These are phyloP conservation scores for Punctularia strigosozonata DNA, from an alignment of 768 basidiomycete species.

Conservation along the genomic window DNA sequence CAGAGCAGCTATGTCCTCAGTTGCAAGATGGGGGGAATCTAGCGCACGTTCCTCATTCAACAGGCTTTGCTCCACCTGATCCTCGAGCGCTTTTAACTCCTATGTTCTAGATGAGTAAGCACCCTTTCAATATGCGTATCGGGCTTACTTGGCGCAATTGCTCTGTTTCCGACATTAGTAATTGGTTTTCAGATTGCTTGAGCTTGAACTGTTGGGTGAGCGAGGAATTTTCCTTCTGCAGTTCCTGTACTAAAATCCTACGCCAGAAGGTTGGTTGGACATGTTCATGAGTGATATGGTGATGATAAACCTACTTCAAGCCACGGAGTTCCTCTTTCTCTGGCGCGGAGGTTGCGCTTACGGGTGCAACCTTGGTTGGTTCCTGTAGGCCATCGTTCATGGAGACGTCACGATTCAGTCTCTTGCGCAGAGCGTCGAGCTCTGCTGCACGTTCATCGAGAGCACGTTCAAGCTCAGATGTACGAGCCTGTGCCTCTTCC, in stretches of 20 bases:
- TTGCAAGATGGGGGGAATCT: constrained; percentile 8
- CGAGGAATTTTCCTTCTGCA: constrained; percentile 69
- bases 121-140: background rate
- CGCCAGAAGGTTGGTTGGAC: too few relatives aligned
- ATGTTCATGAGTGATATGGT: constrained; percentile 3
- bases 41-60: constrained; percentile 34
- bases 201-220: constrained; percentile 52
- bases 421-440: constrained; percentile 47
- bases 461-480: constrained; percentile 33
- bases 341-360: constrained; percentile 39
- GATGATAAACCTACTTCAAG: constrained; percentile 46
- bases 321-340: constrained; percentile 65
- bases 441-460: constrained; percentile 41
- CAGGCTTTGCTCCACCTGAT: constrained; percentile 55
- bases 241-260: constrained; percentile 80
- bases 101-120: constrained; percentile 16
- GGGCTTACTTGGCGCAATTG: constrained; percentile 57
- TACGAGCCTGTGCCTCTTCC: too few relatives aligned
- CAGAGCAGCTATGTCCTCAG: constrained; percentile 25
- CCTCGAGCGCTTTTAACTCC: constrained; percentile 71
- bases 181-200: constrained; percentile 68
- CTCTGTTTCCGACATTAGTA: constrained; percentile 52
- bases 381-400: constrained; percentile 29
- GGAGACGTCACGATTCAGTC: constrained; percentile 42
- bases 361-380: constrained; percentile 18